A percentile compares a stretch with the other conserved stretches of the same genome.
Evolutionary conservation across 345 rosid species (phyloP).

Genomic region (Draba incana): DNA sequence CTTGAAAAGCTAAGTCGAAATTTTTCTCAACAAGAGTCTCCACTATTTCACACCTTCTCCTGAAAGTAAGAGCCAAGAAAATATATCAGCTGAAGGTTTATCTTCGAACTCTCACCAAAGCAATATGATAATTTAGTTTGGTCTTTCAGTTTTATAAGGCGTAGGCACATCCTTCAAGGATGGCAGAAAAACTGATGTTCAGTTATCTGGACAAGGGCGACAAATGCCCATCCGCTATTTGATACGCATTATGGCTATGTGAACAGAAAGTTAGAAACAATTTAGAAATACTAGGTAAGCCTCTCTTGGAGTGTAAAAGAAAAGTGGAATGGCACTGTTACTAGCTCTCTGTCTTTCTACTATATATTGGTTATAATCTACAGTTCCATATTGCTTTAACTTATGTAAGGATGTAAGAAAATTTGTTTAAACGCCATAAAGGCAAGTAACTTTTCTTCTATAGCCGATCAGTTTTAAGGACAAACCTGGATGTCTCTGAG

Average conservation of each 20-base stretch:
- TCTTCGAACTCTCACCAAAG: conserved; percentile 14
- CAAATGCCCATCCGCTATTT: background rate
- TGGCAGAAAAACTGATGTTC: conserved; percentile 8
- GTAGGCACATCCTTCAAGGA: conserved; percentile 12
- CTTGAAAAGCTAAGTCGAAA: conserved; percentile 92
- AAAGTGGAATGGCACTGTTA: background rate
- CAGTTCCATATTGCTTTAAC: conserved; percentile 8
- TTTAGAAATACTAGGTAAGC: background rate
- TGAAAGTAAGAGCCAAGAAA: conserved; percentile 47
- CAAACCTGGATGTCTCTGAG: conserved; percentile 89
- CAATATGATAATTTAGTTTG: conserved; percentile 2
- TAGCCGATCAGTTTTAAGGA: conserved; percentile 12
- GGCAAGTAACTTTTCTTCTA: background rate
- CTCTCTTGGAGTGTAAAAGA: conserved; percentile 7
- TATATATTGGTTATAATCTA: background rate
- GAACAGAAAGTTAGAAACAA: conserved; percentile 6
- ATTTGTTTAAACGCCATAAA: background rate
- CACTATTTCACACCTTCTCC: conserved; percentile 88
- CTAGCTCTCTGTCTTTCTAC: conserved; percentile 12
- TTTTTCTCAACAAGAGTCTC: conserved; percentile 91
- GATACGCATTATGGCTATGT: conserved; percentile 6
- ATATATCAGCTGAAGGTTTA: conserved; percentile 27
- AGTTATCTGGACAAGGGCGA: conserved; percentile 10
- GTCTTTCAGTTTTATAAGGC: conserved; percentile 12
- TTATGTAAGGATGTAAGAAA: conserved; percentile 14